Conservation (phyloP, 306 rosid species). For the Senna tora region DNA sequence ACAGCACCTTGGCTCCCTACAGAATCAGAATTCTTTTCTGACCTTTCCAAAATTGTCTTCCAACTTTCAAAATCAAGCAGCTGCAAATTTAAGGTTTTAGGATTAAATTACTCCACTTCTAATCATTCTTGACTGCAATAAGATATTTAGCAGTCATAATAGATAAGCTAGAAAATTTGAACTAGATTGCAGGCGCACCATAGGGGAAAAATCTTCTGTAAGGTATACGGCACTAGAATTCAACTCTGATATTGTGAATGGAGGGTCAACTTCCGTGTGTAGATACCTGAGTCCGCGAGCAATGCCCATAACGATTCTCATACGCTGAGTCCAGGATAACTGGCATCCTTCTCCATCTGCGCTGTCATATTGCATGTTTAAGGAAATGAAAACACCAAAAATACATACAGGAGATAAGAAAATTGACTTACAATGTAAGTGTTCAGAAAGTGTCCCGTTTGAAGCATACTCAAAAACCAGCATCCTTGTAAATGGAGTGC, state of each 20-base stretch:
- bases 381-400: conserved; percentile 25
- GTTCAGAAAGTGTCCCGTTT: conserved; percentile 88
- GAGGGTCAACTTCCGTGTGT: conserved; percentile 89
- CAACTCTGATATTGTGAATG: conserved; percentile 90
- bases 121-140: not conserved
- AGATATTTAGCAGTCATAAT: conserved; percentile 1
- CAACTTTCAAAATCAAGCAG: conserved; percentile 97
- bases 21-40: conserved; percentile 80
- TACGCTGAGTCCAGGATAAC: conserved; percentile 88
- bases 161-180: conserved; percentile 20
- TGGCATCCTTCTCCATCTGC: conserved; percentile 92
- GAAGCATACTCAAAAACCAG: conserved; percentile 93
- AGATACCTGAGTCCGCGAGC: conserved; percentile 88
- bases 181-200: conserved; percentile 52
- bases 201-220: conserved; percentile 92
- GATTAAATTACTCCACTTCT: conserved; percentile 11
- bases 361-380: conserved; percentile 38
- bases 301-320: conserved; percentile 83
- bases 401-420: conserved; percentile 17
- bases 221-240: conserved; percentile 94
- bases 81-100: conserved; percentile 51
- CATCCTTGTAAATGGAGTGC: conserved; percentile 91
- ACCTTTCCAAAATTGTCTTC: conserved; percentile 90
- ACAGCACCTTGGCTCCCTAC: conserved; percentile 74
- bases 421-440: conserved; percentile 79